Conservation (phyloP, 164 flowering plant species). For the Houttuynia cordata region DNA sequence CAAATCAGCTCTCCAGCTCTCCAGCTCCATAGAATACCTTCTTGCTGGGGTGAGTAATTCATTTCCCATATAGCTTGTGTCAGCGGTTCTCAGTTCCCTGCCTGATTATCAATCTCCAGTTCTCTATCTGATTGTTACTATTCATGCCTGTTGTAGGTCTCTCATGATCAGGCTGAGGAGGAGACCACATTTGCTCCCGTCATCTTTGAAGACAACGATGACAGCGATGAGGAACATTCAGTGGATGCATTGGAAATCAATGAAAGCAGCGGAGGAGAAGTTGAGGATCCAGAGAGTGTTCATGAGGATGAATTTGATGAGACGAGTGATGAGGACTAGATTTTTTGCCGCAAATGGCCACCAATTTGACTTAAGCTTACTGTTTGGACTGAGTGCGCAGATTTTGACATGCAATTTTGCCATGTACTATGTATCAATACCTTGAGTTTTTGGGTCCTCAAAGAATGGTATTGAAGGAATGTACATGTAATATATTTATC, state of each 20-base stretch:
- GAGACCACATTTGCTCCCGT: constrained; percentile 21
- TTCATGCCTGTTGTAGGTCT: constrained; percentile 31
- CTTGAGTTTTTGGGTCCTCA: too few relatives aligned
- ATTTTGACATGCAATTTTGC: too few relatives aligned
- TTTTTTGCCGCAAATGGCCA: too few relatives aligned
- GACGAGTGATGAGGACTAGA: constrained; percentile 23
- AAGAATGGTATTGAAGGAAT: too few relatives aligned
- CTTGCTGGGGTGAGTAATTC: constrained; percentile 43
- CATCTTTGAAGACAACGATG: constrained; percentile 55
- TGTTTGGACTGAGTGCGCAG: too few relatives aligned
- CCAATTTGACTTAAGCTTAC: too few relatives aligned
- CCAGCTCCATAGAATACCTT: constrained; percentile 52
- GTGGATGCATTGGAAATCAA: constrained; percentile 65
- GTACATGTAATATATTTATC: too few relatives aligned
- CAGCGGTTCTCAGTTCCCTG: too few relatives aligned
- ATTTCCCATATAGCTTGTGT: neutral
- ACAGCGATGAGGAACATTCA: constrained; percentile 47
- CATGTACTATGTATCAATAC: too few relatives aligned
- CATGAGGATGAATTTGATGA: constrained; percentile 31
- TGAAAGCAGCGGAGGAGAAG: constrained; percentile 25
- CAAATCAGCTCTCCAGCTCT: constrained; percentile 50
- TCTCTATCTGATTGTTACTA: too few relatives aligned
- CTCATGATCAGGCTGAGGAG: constrained; percentile 43
- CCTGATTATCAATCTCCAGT: too few relatives aligned
- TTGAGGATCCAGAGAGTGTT: constrained; percentile 24